Conservation (phyloP, 768 basidiomycete species). For the Lactarius sanguifluus region DNA sequence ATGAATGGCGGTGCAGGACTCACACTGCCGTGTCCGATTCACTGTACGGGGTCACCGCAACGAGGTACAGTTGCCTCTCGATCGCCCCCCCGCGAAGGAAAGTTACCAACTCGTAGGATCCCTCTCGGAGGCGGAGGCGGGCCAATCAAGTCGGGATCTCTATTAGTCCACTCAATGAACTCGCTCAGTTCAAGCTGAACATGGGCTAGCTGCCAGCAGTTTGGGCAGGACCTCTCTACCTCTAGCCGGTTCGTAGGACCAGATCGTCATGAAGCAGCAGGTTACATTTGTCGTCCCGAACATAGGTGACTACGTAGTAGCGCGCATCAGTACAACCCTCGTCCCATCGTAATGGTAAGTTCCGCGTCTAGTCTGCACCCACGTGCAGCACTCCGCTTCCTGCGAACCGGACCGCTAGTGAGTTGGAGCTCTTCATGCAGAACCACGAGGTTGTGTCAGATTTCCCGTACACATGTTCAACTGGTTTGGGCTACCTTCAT, state of each 20-base stretch:
- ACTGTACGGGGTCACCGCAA: constrained; percentile 53
- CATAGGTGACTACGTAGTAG: constrained; percentile 35
- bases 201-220: constrained; percentile 47
- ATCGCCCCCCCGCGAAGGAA: constrained; percentile 47
- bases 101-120: constrained; percentile 47
- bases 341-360: constrained; percentile 37
- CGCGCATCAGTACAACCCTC: too few relatives aligned
- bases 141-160: constrained; percentile 41
- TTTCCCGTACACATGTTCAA: constrained; percentile 69
- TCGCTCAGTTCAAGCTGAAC: constrained; percentile 58
- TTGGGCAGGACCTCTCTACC: background rate
- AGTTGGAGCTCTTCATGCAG: constrained; percentile 46
- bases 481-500: constrained; percentile 68
- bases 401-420: constrained; percentile 58
- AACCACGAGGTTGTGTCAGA: constrained; percentile 57
- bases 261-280: constrained; percentile 62
- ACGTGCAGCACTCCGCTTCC: constrained; percentile 56
- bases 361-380: constrained; percentile 55
- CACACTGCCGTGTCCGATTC: constrained; percentile 48
- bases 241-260: constrained; percentile 38
- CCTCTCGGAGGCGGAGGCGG: constrained; percentile 59
- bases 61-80: constrained; percentile 47
- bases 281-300: constrained; percentile 59
- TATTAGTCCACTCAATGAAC: constrained; percentile 43
- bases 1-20: constrained; percentile 50